These are phyloP conservation scores for Xylaria sp. DNA, from an alignment of 2,329 filamentous ascomycete genomes.

Conservation along the genomic window DNA sequence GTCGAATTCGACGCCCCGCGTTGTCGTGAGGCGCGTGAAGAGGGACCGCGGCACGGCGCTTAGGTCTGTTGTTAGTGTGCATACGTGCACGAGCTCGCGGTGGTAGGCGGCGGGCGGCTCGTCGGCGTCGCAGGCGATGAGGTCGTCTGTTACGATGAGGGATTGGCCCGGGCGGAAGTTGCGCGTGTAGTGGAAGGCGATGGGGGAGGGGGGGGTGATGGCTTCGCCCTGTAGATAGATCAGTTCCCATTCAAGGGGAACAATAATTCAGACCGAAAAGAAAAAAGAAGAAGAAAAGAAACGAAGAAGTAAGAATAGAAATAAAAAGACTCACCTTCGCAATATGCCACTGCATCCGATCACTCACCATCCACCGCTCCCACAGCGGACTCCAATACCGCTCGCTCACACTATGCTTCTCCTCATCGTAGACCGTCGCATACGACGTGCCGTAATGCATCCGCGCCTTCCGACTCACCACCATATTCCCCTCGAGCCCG, in stretches of 20 bases:
- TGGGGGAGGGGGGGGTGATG: conserved; percentile 66
- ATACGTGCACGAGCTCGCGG: conserved; percentile 63
- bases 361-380: conserved; percentile 78
- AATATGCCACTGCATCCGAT: conserved; percentile 83
- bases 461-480: conserved; percentile 66
- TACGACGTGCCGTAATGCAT: conserved; percentile 79
- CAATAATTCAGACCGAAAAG: no score
- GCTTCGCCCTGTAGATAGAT: conserved; percentile 55
- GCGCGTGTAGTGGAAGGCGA: conserved; percentile 79
- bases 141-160: conserved; percentile 70
- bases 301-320: background rate
- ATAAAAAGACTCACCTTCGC: conserved; percentile 53
- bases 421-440: conserved; percentile 73
- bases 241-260: no score
- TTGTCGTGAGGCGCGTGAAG: conserved; percentile 72
- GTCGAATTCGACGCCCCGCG: conserved; percentile 73
- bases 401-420: conserved; percentile 66
- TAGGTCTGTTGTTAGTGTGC: conserved; percentile 74
- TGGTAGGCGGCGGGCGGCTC: conserved; percentile 56
- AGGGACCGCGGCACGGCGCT: conserved; percentile 67
- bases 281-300: background rate
- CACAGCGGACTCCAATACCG: conserved; percentile 75
- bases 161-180: conserved; percentile 78
- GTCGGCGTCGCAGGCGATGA: conserved; percentile 70
- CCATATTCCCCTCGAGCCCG: conserved; percentile 73